Evolutionary conservation across 129 eudicot species (phyloP), one percentile per base, ranked within the genome.

Genomic region (Escallonia rubra): DNA sequence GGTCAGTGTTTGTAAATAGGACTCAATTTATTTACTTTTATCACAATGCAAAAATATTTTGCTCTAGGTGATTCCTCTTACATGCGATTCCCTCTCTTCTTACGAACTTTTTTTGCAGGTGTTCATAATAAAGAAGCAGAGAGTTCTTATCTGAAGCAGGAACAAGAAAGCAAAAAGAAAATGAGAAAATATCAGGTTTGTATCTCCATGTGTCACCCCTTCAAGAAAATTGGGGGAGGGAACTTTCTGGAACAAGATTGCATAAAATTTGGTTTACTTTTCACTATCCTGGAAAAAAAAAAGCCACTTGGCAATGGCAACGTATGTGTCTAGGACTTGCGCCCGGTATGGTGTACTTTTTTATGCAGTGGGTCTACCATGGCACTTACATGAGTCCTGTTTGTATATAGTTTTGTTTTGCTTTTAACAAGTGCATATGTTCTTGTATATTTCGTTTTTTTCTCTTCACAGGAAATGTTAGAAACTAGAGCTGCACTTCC

Each of bases 401-500:
- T 45, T 78, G 42, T 60, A 13, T 41, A 59, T 61, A 23, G 34
- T 23, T 23, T 43, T 64, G 63, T 50, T 41, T 57, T 74, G 54
- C 63, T 41, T 13, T 63, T 65, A 62, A 82, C 55, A 67, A 57
- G 39, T 65, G 41, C 15, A 40, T 41, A 56, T 70, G 63, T 48
- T 23, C 34, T 23, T 23, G 34, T 23, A 23, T 23, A 23, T 23
- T 23, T 23, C 34, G 34, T 23, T 23, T 74, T 61, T 54, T 64
- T 64, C 59, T 64, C 59, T 71, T 48, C 65, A 43, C 45, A 93
- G 98, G 89, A 65, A 38, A 93, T 93, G 98, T 64, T 86, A 79
- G 74, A 80, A 70, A 72, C 90, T 50, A 86, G 96, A 80, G 80
- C 88, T 57, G 62, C 82, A 47, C 98, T 93, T 64, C 98, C 98